Base-by-base conservation (phyloP, 305 asterid genomes). In the Fraxinus velutina region DNA sequence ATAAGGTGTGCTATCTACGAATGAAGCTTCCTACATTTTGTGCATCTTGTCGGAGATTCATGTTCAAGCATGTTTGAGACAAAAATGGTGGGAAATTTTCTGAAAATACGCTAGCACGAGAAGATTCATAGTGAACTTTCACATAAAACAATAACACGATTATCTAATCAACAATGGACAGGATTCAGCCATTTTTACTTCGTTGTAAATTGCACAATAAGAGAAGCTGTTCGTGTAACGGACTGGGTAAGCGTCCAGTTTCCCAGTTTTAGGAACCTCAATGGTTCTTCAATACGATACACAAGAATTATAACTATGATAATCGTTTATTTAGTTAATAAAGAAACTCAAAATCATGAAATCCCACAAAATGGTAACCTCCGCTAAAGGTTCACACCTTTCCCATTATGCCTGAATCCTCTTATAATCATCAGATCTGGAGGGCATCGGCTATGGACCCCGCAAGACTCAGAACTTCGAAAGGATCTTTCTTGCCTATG, bases 401-500 rank as follows among this genome's bases (percentile, higher is more conserved):
- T 24, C 32, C 32, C 32, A 19, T 3, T 4, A 50, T 52, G 9
- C 5, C n/a, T 8, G 72, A 5, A 27, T 76, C 22, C 37, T 76
- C 27, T 21, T 12, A 21, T 47, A 32, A 36, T 77, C 50, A 32
- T 90, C 86, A 95, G 82, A 86, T 94, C 80, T 95, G 98, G 77
- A 96, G 99, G 57, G 97, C 94, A 79, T 92, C 93, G 19, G 99
- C 96, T 62, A 96, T 94, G 5, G 99, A 92, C 77, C 93, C 94
- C 0, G 99, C 99, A 71, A 96, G 98, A 78, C 98, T 93, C 82
- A 94, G 52, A 78, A 96, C 93, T 82, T 96, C 98, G 64, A 96
- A 96, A 6, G 99, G 99, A 79, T 94, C 90, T 86, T 87, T 87
- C 22, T 86, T 75, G 24, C 87, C 86, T 9, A 96, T 86, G 75